A percentile compares a stretch with the other conserved stretches of the same genome.
These are phyloP conservation scores for Monosporascus ibericus DNA, from an alignment of 2,329 filamentous ascomycete genomes.

Conservation along the genomic window DNA sequence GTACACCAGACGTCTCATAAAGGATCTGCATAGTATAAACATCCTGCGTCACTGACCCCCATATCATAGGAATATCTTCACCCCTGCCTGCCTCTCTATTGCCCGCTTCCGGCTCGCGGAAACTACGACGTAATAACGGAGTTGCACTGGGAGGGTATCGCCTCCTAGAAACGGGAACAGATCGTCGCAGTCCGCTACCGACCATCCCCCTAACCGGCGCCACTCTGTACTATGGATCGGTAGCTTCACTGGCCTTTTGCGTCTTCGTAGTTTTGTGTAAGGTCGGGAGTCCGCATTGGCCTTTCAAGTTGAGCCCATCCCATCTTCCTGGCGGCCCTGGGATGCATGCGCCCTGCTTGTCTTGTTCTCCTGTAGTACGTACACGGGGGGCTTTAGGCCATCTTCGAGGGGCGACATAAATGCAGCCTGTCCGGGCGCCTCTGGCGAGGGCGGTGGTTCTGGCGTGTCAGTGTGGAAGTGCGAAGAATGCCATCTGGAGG, in stretches of 20 bases:
- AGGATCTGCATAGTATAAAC: constrained; percentile 1
- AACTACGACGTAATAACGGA: too few relatives aligned
- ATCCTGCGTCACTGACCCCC: constrained; percentile 12
- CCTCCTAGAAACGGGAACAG: background rate
- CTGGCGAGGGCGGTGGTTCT: background rate
- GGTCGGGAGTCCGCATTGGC: background rate
- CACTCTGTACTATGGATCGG: constrained; percentile 9
- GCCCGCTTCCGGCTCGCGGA: constrained; percentile 1
- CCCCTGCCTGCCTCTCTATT: constrained; percentile 4
- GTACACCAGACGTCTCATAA: background rate
- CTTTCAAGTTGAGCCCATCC: background rate
- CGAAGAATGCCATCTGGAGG: background rate
- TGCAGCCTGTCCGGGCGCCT: background rate
- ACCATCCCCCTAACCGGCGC: background rate
- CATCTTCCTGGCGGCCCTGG: background rate
- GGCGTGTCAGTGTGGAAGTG: background rate
- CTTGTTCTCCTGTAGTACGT: too few relatives aligned
- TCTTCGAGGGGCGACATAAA: background rate
- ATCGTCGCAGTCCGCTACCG: constrained; percentile 1
- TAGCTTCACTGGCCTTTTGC: constrained; percentile 1
- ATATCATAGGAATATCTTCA: constrained; percentile 6
- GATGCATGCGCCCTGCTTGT: background rate
- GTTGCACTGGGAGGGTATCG: too few relatives aligned
- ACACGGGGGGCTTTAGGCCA: too few relatives aligned
- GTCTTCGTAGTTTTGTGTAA: background rate